Base-by-base conservation (phyloP, 2,329 filamentous ascomycete species). In the Colletotrichum tropicicola region DNA sequence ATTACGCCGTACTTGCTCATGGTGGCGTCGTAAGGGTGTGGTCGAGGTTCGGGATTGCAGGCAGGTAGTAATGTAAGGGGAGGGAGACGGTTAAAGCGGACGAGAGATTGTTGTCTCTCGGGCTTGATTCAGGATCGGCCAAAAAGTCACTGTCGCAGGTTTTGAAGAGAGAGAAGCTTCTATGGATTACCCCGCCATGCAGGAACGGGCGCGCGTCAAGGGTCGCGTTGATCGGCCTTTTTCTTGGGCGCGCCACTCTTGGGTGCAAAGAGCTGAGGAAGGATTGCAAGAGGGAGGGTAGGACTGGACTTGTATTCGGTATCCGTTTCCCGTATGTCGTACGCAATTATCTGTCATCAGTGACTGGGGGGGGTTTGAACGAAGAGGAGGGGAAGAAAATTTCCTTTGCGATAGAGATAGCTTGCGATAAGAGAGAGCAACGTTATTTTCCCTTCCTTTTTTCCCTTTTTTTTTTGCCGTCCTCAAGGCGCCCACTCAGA, bases 1-100 rank as follows among this genome's bases (percentile, higher is more conserved):
- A 98, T 90, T 69, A 93, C 90, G 56, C 96, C 96, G 76, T 94
- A 98, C 80, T 98, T 97, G 80, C 92, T 95, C 93, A 97, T 97
- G 69, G 64, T 82, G 74, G 62, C 60, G 61, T 61, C 59, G 61
- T 55, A 32, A 48, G 25, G 44, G 19, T 9, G 6, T 10, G 17
- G 21, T n/a, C 13, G n/a, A 56, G 15, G 27, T 54, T 60, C 13
- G 35, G 17, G 56, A 41, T 41, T 15, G 56, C 48, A 25, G 41
- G 30, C 43, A 28, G 32, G 15, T 43, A 9, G 39, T 43, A 58
- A 58, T 39, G 59, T 41, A 53, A 53, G 37, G 41, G 63, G 19
- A n/a, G n/a, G 10, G 17, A 17, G 9, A 19, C 5, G 19, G 39
- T 43, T 23, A 10, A 43, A 43, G 19, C 39, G 39, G 17, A 5